Conservation (phyloP, 768 basidiomycete genomes). For the Phanerochaete carnosa region DNA sequence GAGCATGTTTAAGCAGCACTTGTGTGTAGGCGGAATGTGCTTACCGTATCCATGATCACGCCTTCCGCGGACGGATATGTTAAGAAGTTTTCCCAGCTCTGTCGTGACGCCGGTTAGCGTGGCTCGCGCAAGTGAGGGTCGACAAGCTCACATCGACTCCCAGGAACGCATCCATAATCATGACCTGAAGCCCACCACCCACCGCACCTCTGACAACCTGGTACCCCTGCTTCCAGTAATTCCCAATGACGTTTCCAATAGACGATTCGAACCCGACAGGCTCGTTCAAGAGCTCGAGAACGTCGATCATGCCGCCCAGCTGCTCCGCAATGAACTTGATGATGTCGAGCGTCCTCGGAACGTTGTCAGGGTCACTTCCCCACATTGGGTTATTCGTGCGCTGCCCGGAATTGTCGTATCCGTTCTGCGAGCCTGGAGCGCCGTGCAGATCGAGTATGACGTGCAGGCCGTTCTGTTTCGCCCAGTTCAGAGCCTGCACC, state of each 20-base stretch:
- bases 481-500: constrained; percentile 61
- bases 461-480: constrained; percentile 54
- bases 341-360: constrained; percentile 57
- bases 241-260: constrained; percentile 43
- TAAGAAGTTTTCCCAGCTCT: constrained; percentile 63
- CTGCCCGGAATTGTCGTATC: constrained; percentile 77
- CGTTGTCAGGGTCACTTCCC: constrained; percentile 41
- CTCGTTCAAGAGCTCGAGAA: constrained; percentile 71
- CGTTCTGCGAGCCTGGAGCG: constrained; percentile 57
- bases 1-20: not conserved
- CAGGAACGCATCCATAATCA: constrained; percentile 73
- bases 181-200: constrained; percentile 49
- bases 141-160: constrained; percentile 44
- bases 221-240: constrained; percentile 63
- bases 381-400: constrained; percentile 52
- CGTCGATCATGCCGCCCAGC: constrained; percentile 54
- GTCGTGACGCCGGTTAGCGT: constrained; percentile 1
- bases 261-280: constrained; percentile 50
- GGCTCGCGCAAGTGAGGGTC: not conserved
- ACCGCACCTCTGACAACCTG: constrained; percentile 47
- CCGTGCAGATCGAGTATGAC: constrained; percentile 79
- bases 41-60: constrained; percentile 65
- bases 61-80: constrained; percentile 48
- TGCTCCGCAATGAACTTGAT: constrained; percentile 51
- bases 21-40: constrained; percentile 14